Conservation (phyloP, 1,284 basidiomycete species). For the Malassezia sympodialis region DNA sequence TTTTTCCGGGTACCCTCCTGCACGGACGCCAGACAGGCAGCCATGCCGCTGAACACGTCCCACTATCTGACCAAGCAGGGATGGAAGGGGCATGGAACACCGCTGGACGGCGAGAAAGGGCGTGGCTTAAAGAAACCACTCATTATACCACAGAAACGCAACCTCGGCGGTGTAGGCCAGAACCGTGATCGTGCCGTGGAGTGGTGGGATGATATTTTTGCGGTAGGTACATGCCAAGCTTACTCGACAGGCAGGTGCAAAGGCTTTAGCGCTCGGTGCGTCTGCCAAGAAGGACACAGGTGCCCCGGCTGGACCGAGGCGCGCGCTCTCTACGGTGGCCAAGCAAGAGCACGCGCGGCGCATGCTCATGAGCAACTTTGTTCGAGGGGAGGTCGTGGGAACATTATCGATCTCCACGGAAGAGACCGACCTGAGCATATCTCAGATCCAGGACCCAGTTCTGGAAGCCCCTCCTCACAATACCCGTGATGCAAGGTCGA, state of each 20-base stretch:
- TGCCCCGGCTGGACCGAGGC: constrained; percentile 18
- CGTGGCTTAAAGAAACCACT: constrained; percentile 45
- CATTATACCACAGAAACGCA: constrained; percentile 39
- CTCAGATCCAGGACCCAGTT: neutral
- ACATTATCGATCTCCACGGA: neutral
- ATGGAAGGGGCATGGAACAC: constrained; percentile 41
- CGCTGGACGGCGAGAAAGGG: constrained; percentile 37
- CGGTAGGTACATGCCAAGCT: constrained; percentile 15
- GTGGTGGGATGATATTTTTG: constrained; percentile 48
- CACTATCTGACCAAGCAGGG: constrained; percentile 36
- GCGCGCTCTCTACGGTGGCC: constrained; percentile 31
- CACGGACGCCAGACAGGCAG: neutral
- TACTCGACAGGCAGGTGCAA: constrained; percentile 25
- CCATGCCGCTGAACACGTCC: constrained; percentile 40
- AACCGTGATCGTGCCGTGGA: constrained; percentile 44
- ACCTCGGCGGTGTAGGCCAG: constrained; percentile 40
- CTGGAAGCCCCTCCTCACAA: neutral
- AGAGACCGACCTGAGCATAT: constrained; percentile 2
- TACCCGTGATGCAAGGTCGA: neutral
- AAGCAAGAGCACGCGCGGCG: constrained; percentile 41
- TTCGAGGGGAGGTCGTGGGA: constrained; percentile 29
- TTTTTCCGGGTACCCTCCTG: neutral
- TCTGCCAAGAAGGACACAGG: neutral
- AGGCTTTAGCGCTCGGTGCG: constrained; percentile 26
- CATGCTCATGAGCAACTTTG: constrained; percentile 40